Base-by-base conservation (phyloP, 1,139 yeast species). In the Petasospora rhodanensis region DNA sequence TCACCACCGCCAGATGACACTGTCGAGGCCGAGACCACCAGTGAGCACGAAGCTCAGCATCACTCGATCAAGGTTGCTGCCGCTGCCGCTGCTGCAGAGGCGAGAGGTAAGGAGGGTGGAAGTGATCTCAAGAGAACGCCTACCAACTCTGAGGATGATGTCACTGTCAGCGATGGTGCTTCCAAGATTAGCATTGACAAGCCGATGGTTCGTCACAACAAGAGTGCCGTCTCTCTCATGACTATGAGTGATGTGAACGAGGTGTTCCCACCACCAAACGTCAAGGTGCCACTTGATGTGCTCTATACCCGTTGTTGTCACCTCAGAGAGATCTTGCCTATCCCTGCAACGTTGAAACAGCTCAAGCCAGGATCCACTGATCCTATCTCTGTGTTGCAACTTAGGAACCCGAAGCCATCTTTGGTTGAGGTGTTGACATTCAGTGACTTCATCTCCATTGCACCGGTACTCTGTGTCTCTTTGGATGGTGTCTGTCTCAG, bases 281-380 rank as follows among this genome's bases (percentile, higher is more conserved):
- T 46, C 10, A 54, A 51, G 18, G 53, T 62, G n/a, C 66, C 68
- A 22, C 66, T 79, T 35, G 91, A 81, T 46, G 58, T 72, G 7
- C 64, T 82, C 55, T 82, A 82, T 54, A 79, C 91, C 0, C 64
- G 93, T 37, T 79, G 87, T 47, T 80, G 89, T 51, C 89, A 80
- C 52, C 60, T 80, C 28, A 61, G 89, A 43, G 89, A 80, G 49
- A 80, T 80, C 35, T 54, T 80, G 18, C 87, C 89, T 0, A 79
- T 80, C 31, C 85, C 91, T 3, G 85, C 89, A 1, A 80, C 84
- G 10, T 54, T 81, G 38, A 79, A 79, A 48, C 93, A 82, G 50
- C 66, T 82, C 35, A 85, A 84, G 11, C 67, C 73, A 34, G 84
- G 82, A 1, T 71, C 84, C 0, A 68, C 76, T 42, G 83, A 80